Base-by-base conservation (phyloP, 2,329 filamentous ascomycete genomes). In the Pseudogymnoascus sp. region DNA sequence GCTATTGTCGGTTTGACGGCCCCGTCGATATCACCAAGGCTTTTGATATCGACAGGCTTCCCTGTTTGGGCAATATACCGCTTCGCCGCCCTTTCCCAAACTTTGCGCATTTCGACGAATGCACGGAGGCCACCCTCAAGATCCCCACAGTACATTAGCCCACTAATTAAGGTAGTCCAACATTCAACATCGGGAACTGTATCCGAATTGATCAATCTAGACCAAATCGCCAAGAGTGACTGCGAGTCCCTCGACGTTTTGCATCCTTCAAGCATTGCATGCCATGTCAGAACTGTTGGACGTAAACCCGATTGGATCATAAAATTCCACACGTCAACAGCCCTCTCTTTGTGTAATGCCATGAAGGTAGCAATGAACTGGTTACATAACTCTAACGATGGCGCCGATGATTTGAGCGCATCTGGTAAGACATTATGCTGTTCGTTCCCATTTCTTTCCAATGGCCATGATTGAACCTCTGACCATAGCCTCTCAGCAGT, bases 81-180 rank as follows among this genome's bases (percentile, higher is more conserved):
- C 1, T 64, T 66, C 36, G 66, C 66, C 11, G 60, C 60, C 17
- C 66, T 36, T 60, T 71, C 64, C 88, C 88, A 92, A 3, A 77
- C 68, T 10, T 72, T 74, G 39, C 81, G 79, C 84, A 93, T 87
- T 65, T 90, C 82, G 36, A 84, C 78, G 41, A 93, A 75, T 3
- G 85, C 85, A 36, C 74, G 69, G 10, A 94, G 74, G n/a, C 82
- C 89, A 15, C 76, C 76, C 29, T 82, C 75, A 5, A 79, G 67
- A 63, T 80, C 76, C 33, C 81, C 79, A 50, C 79, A 74, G 40
- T 79, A 77, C 61, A 92, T 82, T 9, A 91, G 77, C 0, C 84
- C 85, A 26, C 84, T 81, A 44, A 94, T 83, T 26, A 87, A 81
- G 11, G 84, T 83, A 7, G 85, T 87, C 90, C 90, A 94, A 39